These are phyloP conservation scores for Inga oerstediana DNA, from an alignment of 306 rosid species.

Conservation along the genomic window DNA sequence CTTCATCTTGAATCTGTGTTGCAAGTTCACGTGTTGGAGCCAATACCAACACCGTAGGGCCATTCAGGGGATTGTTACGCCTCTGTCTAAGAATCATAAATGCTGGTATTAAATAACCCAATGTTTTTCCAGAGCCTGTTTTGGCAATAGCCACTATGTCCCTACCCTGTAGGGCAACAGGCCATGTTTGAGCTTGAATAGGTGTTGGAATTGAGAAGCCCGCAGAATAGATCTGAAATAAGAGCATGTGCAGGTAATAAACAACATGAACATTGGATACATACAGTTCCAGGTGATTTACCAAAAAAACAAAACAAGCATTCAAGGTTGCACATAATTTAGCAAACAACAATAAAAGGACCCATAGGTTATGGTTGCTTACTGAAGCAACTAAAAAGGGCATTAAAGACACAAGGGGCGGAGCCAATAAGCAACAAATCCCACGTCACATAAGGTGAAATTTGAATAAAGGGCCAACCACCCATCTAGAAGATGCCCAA, in stretches of 20 bases:
- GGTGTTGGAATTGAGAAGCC: slow-evolving; percentile 96
- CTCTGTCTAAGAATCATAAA: slow-evolving; percentile 84
- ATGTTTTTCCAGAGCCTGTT: slow-evolving; percentile 97
- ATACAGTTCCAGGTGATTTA: slow-evolving; percentile 24
- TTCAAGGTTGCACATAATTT: slow-evolving; percentile 37
- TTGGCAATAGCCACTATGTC: slow-evolving; percentile 99
- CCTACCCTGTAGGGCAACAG: slow-evolving; percentile 91
- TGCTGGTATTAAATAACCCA: slow-evolving; percentile 96
- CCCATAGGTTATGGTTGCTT: slow-evolving; percentile 97
- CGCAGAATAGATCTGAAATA: slow-evolving; percentile 83
- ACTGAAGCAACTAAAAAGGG: slow-evolving; percentile 98
- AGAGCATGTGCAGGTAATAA: slow-evolving; percentile 43
- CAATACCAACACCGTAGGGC: slow-evolving; percentile 95
- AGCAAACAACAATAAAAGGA: slow-evolving; percentile 50
- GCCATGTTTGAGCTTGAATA: slow-evolving; percentile 99
- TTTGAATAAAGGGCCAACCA: slow-evolving; percentile 88
- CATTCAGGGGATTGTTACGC: slow-evolving; percentile 72
- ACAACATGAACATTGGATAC: slow-evolving; percentile 34
- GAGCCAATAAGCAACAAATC: slow-evolving; percentile 96
- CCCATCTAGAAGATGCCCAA: slow-evolving; percentile 94
- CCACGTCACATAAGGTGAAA: slow-evolving; percentile 95
- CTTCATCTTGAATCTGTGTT: slow-evolving; percentile 96
- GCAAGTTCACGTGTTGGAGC: slow-evolving; percentile 99
- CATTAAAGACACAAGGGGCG: slow-evolving; percentile 83
- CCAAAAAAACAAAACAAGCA: slow-evolving; percentile 28